Percentiles rank a stretch among this genome's conserved stretches.
Evolutionary conservation across 352 stramenopile genomes (phyloP).

Genomic region (Pythium dissotocum): DNA sequence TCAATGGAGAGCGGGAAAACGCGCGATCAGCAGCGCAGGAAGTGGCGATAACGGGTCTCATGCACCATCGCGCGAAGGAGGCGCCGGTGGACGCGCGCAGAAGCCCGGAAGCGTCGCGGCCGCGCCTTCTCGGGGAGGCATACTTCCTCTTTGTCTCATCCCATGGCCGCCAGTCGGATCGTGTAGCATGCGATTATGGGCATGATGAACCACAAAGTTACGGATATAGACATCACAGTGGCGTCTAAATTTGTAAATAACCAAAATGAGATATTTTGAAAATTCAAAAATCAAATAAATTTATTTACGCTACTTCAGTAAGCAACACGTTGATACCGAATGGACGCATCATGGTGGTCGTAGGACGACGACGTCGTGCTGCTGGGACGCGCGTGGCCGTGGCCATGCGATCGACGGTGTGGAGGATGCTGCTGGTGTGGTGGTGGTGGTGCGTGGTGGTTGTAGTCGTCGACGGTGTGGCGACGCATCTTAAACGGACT

Average conservation of each 20-base stretch:
- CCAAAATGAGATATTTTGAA: background rate
- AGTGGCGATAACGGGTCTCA: background rate
- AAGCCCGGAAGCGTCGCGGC: background rate
- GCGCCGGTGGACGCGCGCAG: too few relatives aligned
- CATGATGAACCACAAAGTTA: background rate
- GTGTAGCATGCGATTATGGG: background rate
- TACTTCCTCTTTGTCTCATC: background rate
- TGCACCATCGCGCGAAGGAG: background rate
- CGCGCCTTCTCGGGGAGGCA: background rate
- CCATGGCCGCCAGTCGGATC: background rate
- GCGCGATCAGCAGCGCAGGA: background rate
- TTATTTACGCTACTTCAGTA: constrained; percentile 15
- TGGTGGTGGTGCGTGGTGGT: background rate
- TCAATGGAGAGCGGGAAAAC: background rate
- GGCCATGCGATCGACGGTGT: background rate
- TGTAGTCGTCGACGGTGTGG: constrained; percentile 22
- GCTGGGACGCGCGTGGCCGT: constrained; percentile 6
- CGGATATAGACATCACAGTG: background rate
- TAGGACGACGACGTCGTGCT: constrained; percentile 11
- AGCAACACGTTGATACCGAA: constrained; percentile 27
- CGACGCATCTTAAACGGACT: constrained; percentile 25
- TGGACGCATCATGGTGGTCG: constrained; percentile 22
- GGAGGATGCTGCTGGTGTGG: background rate
- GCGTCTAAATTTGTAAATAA: too few relatives aligned
- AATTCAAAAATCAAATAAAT: constrained; percentile 10